Conservation (phyloP, 2,329 filamentous ascomycete genomes). For the Scytalidium lignicola region DNA sequence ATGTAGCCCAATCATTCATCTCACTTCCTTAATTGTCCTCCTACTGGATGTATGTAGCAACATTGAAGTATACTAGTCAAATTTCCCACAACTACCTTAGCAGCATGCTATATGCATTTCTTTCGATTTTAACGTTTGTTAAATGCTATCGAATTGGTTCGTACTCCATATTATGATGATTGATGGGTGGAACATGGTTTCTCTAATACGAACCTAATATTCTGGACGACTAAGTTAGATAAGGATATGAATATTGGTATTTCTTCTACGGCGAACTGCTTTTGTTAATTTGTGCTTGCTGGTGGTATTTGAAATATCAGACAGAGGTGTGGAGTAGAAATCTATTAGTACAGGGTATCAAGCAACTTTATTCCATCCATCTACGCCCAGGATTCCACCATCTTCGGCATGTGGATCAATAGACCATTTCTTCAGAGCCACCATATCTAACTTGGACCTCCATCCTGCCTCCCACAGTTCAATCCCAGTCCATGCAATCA, state of each 20-base stretch:
- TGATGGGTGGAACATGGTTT: conserved; percentile 99
- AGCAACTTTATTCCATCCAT: conserved; percentile 40
- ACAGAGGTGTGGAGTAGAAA: not conserved
- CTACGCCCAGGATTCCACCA: conserved; percentile 62
- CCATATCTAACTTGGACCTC: conserved; percentile 54
- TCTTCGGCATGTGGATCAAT: conserved; percentile 58
- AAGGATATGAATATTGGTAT: too few species aligned
- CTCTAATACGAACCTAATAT: conserved; percentile 96
- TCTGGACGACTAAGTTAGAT: conserved; percentile 98
- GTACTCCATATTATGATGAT: conserved; percentile 97
- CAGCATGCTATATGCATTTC: too few species aligned
- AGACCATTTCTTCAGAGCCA: conserved; percentile 65
- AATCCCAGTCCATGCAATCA: conserved; percentile 91
- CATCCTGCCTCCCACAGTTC: conserved; percentile 87
- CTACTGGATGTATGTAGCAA: too few species aligned
- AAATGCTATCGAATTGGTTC: too few species aligned
- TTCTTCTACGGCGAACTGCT: too few species aligned
- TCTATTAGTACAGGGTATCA: conserved; percentile 3
- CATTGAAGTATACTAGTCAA: too few species aligned
- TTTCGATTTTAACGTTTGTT: too few species aligned
- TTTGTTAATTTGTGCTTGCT: too few species aligned
- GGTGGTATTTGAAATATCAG: too few species aligned
- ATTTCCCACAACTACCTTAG: too few species aligned
- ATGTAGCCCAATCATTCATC: too few species aligned
- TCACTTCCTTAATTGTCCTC: too few species aligned